Base-by-base conservation (phyloP, 805 yeast species). In the Saturnispora dispora region DNA sequence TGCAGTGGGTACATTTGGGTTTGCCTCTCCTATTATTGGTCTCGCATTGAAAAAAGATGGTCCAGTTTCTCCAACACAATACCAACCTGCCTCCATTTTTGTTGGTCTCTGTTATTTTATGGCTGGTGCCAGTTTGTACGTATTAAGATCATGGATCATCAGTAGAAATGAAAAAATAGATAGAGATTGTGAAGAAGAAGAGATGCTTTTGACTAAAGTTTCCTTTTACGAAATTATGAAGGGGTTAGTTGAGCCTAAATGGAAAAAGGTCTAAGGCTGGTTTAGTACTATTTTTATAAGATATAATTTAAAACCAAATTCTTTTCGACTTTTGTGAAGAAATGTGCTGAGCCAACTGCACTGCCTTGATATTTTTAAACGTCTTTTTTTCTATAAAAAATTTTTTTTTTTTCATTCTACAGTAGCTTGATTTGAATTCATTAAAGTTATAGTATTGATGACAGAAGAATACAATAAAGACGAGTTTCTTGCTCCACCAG, bases 21-120 rank as follows among this genome's bases (percentile, higher is more conserved):
- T 78, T n/a, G 75, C 71, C 1, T 74, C 86, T 1, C 87, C 87
- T 1, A 72, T 81, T 22, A 74, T 82, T 53, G 87, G 87, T 5
- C 69, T 79, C 17, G 64, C 73, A 10, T 66, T 82, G 45, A 78
- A 78, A 52, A 53, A 53, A 17, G 55, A 58, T 22, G 74, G 71
- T 1, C 60, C 60, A 6, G 36, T 46, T 0, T 70, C 69, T 40
- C 75, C 81, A 6, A 63, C 67, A 8, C 79, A 75, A 57, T 83
- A 81, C 64, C 58, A 65, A 22, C 58, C 77, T 54, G 78, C 84
- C 8, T 71, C 82, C 0, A 70, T 82, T 1, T 82, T 82, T 61
- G 76, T 81, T 20, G 88, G 88, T 0, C 60, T 69, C n/a, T 67
- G 76, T 5, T 82, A 76, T 60, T 53, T 77, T 20, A 77, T 66